Conservation (phyloP, 2,329 filamentous ascomycete genomes). For the Cadophora sp. region DNA sequence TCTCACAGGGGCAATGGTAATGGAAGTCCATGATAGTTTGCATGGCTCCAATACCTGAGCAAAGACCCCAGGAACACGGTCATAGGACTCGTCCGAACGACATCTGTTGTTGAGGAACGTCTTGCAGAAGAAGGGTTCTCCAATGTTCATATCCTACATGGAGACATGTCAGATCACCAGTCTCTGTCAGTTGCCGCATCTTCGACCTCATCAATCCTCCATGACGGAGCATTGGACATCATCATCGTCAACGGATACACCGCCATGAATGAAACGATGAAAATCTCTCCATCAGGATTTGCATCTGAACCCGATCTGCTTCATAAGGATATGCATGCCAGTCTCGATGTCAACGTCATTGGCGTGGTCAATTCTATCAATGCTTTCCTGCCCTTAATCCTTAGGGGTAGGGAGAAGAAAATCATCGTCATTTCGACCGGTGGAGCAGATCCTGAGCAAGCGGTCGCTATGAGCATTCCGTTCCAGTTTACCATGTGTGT, state of each 20-base stretch:
- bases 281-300: conserved; percentile 34
- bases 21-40: conserved; percentile 48
- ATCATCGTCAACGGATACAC: conserved; percentile 47
- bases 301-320: conserved; percentile 35
- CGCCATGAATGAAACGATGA: conserved; percentile 25
- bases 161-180: too few species aligned
- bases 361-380: conserved; percentile 60
- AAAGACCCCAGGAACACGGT: conserved; percentile 50
- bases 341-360: conserved; percentile 56
- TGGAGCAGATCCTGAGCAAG: conserved; percentile 54
- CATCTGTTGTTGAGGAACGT: conserved; percentile 36
- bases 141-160: too few species aligned
- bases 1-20: background rate
- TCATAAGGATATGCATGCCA: conserved; percentile 44
- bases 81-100: conserved; percentile 56
- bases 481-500: conserved; percentile 51
- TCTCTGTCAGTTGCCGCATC: too few species aligned
- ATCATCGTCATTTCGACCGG: conserved; percentile 57
- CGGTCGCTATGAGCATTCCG: conserved; percentile 47
- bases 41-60: conserved; percentile 55
- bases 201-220: too few species aligned
- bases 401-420: conserved; percentile 59
- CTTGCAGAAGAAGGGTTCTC: too few species aligned
- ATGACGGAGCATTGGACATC: too few species aligned
- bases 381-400: conserved; percentile 58